Evolutionary conservation across 1,284 basidiomycete species (phyloP).

Genomic region (Termitomyces sp.): DNA sequence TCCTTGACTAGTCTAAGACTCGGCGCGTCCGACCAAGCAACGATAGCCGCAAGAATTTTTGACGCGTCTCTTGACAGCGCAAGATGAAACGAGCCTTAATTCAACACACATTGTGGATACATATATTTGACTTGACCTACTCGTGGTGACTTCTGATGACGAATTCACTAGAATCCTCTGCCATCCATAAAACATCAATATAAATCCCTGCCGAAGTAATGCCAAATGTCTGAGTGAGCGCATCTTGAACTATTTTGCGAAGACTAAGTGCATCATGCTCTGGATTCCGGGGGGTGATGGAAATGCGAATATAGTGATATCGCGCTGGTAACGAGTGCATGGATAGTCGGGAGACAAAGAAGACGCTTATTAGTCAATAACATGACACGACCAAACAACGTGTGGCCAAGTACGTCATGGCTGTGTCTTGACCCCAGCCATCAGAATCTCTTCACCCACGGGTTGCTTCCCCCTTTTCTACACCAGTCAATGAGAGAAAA

Average conservation of each 20-base stretch:
- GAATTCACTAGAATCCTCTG: constrained; percentile 23
- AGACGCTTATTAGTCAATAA: neutral
- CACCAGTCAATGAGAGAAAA: neutral
- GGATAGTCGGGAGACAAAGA: constrained; percentile 2
- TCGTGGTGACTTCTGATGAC: constrained; percentile 25
- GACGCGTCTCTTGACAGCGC: constrained; percentile 23
- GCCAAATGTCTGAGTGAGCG: constrained; percentile 26
- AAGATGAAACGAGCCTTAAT: neutral
- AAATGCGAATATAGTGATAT: constrained; percentile 28
- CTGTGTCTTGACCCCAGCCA: neutral
- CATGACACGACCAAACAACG: constrained; percentile 11
- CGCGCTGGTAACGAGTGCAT: constrained; percentile 15
- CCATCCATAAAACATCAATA: constrained; percentile 30
- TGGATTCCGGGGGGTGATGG: constrained; percentile 20
- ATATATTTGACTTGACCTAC: constrained; percentile 18
- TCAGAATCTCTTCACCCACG: neutral
- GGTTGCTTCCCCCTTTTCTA: neutral
- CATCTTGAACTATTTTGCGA: constrained; percentile 27
- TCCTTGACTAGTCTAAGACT: constrained; percentile 25
- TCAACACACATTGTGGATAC: neutral
- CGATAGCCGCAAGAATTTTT: constrained; percentile 25
- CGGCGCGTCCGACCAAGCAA: constrained; percentile 23
- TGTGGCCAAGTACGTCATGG: constrained; percentile 13
- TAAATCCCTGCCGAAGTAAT: constrained; percentile 22
- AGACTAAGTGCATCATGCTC: constrained; percentile 21